Evolutionary conservation across 2,329 filamentous ascomycete genomes (phyloP).

Genomic region (Colletotrichum tropicicola): DNA sequence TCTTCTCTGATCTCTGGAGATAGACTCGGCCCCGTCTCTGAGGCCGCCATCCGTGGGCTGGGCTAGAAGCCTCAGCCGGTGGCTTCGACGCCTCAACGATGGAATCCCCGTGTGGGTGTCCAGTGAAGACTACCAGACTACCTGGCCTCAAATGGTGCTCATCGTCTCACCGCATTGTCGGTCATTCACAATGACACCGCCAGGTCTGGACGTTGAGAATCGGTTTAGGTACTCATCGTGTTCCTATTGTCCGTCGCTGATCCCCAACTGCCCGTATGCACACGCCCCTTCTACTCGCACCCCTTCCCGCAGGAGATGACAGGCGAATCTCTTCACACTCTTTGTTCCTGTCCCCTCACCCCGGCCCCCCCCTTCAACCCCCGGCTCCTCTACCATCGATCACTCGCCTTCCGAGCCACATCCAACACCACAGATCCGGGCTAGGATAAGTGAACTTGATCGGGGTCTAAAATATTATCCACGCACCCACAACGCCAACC

Average conservation of each 20-base stretch:
- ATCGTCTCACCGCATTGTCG: neutral
- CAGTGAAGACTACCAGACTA: too few relatives aligned
- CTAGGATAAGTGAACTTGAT: neutral
- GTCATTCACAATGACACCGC: neutral
- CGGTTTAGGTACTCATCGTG: neutral
- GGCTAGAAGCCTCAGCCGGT: too few relatives aligned
- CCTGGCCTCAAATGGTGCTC: neutral
- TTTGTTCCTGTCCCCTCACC: neutral
- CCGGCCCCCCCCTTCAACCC: neutral
- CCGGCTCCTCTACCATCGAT: neutral
- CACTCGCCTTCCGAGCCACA: neutral
- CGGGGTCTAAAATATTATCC: neutral
- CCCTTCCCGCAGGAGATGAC: conserved; percentile 2
- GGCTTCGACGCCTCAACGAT: too few relatives aligned
- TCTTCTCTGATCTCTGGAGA: too few relatives aligned
- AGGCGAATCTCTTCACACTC: neutral
- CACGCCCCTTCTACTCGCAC: neutral
- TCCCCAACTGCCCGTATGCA: neutral
- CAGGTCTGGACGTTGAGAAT: neutral
- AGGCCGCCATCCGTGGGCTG: too few relatives aligned
- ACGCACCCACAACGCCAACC: neutral
- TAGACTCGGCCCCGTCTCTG: too few relatives aligned
- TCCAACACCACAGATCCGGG: neutral
- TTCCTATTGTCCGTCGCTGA: conserved; percentile 14
- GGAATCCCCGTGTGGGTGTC: too few relatives aligned